These are phyloP conservation scores for Pulveroboletus sp. DNA, from an alignment of 768 basidiomycete species.

Conservation along the genomic window DNA sequence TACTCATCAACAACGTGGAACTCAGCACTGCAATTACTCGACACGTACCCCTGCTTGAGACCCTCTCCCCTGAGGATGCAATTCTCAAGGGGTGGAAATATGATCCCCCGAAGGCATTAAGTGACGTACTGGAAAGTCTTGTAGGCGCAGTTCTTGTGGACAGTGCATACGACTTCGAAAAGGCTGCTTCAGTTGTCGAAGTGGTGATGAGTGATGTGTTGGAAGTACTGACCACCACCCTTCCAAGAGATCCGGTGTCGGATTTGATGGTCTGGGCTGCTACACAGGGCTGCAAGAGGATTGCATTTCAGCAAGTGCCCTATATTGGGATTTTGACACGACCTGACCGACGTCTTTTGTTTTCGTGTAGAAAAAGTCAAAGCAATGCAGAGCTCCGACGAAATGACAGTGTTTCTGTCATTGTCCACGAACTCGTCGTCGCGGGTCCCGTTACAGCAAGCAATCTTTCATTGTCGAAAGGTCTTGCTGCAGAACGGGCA, in stretches of 20 bases:
- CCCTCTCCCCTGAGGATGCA: constrained; percentile 56
- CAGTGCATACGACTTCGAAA: constrained; percentile 70
- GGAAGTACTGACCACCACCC: constrained; percentile 51
- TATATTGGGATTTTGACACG: background rate
- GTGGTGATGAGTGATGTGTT: constrained; percentile 67
- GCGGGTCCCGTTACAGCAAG: constrained; percentile 60
- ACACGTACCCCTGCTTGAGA: constrained; percentile 58
- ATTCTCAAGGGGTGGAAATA: constrained; percentile 74
- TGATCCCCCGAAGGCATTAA: constrained; percentile 82
- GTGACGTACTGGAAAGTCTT: constrained; percentile 83
- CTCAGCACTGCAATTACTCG: constrained; percentile 62
- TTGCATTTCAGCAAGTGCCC: constrained; percentile 44
- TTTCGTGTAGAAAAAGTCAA: constrained; percentile 36
- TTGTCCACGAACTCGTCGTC: constrained; percentile 56
- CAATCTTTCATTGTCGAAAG: constrained; percentile 62
- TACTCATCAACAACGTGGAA: constrained; percentile 68
- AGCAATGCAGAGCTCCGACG: constrained; percentile 42
- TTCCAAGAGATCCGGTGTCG: constrained; percentile 71
- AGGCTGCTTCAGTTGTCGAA: constrained; percentile 58
- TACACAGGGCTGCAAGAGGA: constrained; percentile 51
- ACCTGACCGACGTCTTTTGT: background rate
- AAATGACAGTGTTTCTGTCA: constrained; percentile 52
- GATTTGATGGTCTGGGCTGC: constrained; percentile 69
- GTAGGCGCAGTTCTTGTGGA: constrained; percentile 85
- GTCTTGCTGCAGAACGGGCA: constrained; percentile 64